These are phyloP conservation scores for Backusella tarrabulga DNA, from an alignment of 192 early-diverging fungal genomes.

Conservation along the genomic window DNA sequence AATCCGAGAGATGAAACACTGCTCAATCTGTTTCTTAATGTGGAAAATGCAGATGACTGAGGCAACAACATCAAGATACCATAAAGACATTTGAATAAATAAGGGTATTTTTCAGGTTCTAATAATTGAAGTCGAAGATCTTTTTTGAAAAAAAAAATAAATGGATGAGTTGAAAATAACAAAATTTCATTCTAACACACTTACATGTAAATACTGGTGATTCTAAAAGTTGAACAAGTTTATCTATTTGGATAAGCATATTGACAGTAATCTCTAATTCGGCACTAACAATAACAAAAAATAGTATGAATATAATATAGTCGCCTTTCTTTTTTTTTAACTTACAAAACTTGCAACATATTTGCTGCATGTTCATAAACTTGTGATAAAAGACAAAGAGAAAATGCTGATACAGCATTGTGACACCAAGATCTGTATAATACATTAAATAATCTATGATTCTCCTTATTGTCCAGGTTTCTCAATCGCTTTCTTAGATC, in stretches of 20 bases:
- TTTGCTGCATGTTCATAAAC: constrained; percentile 90
- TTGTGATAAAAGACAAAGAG: constrained; percentile 94
- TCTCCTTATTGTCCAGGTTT: constrained; percentile 66
- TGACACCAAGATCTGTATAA: constrained; percentile 97
- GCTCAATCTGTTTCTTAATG: constrained; percentile 89
- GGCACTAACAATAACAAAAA: constrained; percentile 46
- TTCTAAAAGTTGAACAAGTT: constrained; percentile 96
- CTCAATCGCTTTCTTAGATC: constrained; percentile 79
- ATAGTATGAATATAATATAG: not conserved
- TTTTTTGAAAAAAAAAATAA: constrained; percentile 14
- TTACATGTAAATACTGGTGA: constrained; percentile 95
- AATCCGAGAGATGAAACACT: constrained; percentile 74
- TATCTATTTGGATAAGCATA: constrained; percentile 95
- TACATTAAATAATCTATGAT: constrained; percentile 74
- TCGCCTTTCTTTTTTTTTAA: not conserved
- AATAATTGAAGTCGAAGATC: constrained; percentile 89
- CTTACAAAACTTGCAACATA: constrained; percentile 78
- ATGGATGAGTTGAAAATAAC: not conserved
- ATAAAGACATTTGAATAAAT: constrained; percentile 90
- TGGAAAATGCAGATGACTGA: constrained; percentile 95
- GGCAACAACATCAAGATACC: constrained; percentile 97
- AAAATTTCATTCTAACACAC: not conserved
- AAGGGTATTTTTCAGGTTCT: constrained; percentile 88
- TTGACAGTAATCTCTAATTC: constrained; percentile 94
- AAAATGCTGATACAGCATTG: constrained; percentile 92